Evolutionary conservation across 805 yeast species (phyloP), one percentile per base, ranked within the genome.

Genomic region (Hyphopichia homilentoma): DNA sequence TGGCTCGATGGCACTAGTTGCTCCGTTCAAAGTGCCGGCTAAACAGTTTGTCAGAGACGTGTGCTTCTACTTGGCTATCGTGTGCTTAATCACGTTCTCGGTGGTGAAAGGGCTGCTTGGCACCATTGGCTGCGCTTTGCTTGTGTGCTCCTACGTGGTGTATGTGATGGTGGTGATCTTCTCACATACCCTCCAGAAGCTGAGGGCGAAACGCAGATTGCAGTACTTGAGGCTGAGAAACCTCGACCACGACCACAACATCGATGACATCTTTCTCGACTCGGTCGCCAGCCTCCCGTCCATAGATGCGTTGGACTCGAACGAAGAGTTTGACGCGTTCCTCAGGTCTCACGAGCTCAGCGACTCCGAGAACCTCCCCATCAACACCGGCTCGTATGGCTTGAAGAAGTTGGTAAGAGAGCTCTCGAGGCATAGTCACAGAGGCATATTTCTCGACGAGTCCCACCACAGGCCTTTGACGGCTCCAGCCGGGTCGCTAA

Each of bases 1-100:
- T 16, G 97, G 97, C 0, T 54, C 77, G 0, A 83, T 90, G 75
- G 81, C 85, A 0, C 53, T 88, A 0, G 54, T 79, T 1, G 68
- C 73, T 22, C 89, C 95, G 0, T 74, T 75, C 47, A 57, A 71
- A 33, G 83, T 86, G 14, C 68, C 75, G 26, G 58, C 60, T 32
- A 30, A 40, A 4, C 59, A 65, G 21, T 84, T 87, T 48, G 25
- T 78, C 5, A 64, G 81, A 39, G 97, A 90, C 52, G 44, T 77
- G 0, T 42, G 57, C 0, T 73, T 84, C 44, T 81, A 87, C 44
- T 50, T 73, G 0, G 40, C 61, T 0, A 64, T 86, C 14, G 60
- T 79, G 0, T 25, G 68, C 1, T 42, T 81, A 6, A 56, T 84
- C 0, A 47, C 80, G n/a, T 40, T 55, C n/a, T 68, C 79, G 29